A percentile compares a stretch with the other conserved stretches of the same genome.
These are phyloP conservation scores for Dillenia turbinata DNA, from an alignment of 164 flowering plant genomes.

Conservation along the genomic window DNA sequence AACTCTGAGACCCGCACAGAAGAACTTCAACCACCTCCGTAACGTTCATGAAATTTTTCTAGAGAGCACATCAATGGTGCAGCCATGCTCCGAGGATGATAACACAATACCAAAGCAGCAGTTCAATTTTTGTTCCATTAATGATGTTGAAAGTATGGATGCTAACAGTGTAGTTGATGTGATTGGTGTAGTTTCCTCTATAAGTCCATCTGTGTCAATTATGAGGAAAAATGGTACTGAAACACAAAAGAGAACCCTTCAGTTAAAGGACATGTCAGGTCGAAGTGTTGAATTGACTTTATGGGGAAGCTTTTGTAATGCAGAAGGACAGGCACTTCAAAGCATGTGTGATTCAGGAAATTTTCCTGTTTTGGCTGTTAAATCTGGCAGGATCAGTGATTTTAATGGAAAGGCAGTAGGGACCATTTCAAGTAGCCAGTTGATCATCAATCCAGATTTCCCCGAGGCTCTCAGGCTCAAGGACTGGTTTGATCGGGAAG, in stretches of 20 bases:
- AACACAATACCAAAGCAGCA: conserved; percentile 67
- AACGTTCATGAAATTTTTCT: conserved; percentile 76
- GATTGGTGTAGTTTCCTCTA: conserved; percentile 78
- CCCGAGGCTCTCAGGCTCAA: conserved; percentile 60
- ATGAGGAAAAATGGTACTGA: conserved; percentile 88
- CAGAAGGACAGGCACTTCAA: conserved; percentile 85
- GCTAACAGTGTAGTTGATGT: conserved; percentile 66
- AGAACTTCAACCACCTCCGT: conserved; percentile 64
- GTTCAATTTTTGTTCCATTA: conserved; percentile 70
- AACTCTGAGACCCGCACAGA: conserved; percentile 73
- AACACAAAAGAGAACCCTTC: conserved; percentile 71
- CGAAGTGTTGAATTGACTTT: conserved; percentile 89
- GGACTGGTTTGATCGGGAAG: conserved; percentile 79
- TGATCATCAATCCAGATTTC: conserved; percentile 78
- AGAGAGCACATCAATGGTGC: conserved; percentile 59
- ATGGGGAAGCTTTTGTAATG: conserved; percentile 85
- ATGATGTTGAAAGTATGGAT: conserved; percentile 74
- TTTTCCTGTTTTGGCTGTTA: conserved; percentile 86
- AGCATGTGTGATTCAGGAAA: conserved; percentile 68
- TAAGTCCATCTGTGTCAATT: conserved; percentile 61
- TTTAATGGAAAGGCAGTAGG: conserved; percentile 89
- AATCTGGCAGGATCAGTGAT: conserved; percentile 74
- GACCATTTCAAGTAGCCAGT: conserved; percentile 61
- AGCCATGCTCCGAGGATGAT: conserved; percentile 79
- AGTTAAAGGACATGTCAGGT: conserved; percentile 90